Percentiles rank a stretch among this genome's conserved stretches.
Evolutionary conservation across 1,284 basidiomycete genomes (phyloP).

Genomic region (Rhodotorula mucilaginosa): DNA sequence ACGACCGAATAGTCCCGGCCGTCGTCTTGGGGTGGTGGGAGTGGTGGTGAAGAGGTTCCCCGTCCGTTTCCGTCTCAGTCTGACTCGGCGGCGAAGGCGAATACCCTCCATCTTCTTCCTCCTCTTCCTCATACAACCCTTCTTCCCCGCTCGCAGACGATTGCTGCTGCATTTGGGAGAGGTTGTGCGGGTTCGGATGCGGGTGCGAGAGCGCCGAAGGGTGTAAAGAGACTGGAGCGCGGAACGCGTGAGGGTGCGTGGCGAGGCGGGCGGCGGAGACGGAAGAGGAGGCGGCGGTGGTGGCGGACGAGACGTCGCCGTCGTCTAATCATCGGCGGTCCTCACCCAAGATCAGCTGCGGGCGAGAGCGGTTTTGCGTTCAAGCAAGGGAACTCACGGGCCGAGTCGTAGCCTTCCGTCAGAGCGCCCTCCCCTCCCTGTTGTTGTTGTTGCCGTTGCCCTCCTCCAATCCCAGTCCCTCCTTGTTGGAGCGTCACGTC

Average conservation of each 20-base stretch:
- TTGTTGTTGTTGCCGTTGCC: too few relatives aligned
- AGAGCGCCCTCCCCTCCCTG: background rate
- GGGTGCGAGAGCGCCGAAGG: constrained; percentile 6
- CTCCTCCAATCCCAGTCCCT: background rate
- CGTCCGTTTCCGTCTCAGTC: constrained; percentile 14
- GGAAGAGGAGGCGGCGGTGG: constrained; percentile 9
- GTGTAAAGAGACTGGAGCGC: constrained; percentile 16
- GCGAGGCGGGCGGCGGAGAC: constrained; percentile 9
- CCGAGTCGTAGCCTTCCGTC: constrained; percentile 13
- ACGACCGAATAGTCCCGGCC: background rate
- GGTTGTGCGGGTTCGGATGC: constrained; percentile 7
- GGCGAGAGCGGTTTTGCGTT: background rate
- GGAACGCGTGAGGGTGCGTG: constrained; percentile 14
- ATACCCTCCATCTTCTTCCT: background rate
- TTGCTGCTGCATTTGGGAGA: background rate
- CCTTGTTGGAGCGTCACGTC: background rate
- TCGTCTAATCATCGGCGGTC: constrained; percentile 28
- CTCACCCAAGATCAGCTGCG: too few relatives aligned
- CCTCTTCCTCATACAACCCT: background rate
- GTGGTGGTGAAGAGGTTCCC: background rate
- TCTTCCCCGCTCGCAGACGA: constrained; percentile 5
- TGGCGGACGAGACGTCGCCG: constrained; percentile 41
- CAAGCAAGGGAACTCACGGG: constrained; percentile 20
- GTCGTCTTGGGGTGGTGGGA: too few relatives aligned
- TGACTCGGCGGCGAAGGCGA: constrained; percentile 1